phyloP scores from a whole-genome alignment of 2,329 filamentous ascomycete species.

The Colletotrichum lini region DNA sequence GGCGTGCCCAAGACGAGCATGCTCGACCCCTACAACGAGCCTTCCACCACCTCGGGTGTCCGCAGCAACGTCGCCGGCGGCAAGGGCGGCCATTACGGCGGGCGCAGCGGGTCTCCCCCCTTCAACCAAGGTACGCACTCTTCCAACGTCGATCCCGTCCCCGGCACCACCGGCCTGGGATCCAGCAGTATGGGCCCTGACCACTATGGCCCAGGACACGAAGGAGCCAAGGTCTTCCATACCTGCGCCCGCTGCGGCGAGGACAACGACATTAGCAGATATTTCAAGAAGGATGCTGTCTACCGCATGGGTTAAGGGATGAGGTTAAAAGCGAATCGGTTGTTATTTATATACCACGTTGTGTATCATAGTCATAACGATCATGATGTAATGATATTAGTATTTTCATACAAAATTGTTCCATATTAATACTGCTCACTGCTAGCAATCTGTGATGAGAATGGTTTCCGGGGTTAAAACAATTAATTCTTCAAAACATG shows the following conservation, averaged over 20 bases:
- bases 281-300: slow-evolving; percentile 43
- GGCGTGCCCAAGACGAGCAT: slow-evolving; percentile 38
- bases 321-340: not conserved
- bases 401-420: too few species aligned
- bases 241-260: slow-evolving; percentile 39
- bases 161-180: slow-evolving; percentile 25
- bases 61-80: slow-evolving; percentile 10
- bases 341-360: slow-evolving; percentile 16
- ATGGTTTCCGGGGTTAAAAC: too few species aligned
- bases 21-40: slow-evolving; percentile 40
- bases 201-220: slow-evolving; percentile 43
- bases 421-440: too few species aligned
- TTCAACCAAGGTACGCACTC: slow-evolving; percentile 29
- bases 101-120: slow-evolving; percentile 25
- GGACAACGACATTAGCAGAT: slow-evolving; percentile 44
- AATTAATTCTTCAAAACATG: too few species aligned
- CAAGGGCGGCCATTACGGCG: slow-evolving; percentile 14
- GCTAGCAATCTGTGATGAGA: fast-evolving
- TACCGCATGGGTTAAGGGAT: slow-evolving; percentile 38
- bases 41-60: not conserved
- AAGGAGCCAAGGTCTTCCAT: slow-evolving; percentile 42
- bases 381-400: slow-evolving; percentile 19
- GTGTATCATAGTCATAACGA: slow-evolving; percentile 29
- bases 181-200: slow-evolving; percentile 31
- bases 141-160: slow-evolving; percentile 5